Conservation (phyloP, 495 filamentous ascomycete genomes). For the Parachaetomium inaequale region DNA sequence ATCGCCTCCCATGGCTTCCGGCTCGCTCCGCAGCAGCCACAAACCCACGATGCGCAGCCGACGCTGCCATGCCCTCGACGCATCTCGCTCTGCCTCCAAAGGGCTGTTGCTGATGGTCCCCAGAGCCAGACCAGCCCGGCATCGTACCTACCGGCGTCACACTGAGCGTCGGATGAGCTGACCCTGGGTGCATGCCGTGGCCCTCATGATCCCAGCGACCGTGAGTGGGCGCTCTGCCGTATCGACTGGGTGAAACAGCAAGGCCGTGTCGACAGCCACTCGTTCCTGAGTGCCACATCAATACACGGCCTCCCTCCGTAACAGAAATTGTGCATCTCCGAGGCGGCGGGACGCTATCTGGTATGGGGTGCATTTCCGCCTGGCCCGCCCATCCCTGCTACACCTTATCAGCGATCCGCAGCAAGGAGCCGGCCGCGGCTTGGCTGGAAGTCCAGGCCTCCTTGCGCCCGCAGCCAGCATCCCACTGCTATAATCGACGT, state of each 20-base stretch:
- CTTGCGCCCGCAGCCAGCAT: background rate
- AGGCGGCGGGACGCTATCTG: constrained; percentile 7
- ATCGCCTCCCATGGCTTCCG: background rate
- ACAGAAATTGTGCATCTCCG: constrained; percentile 7
- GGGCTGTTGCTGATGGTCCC: background rate
- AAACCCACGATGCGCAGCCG: background rate
- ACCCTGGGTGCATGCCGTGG: too few relatives aligned
- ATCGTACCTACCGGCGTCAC: too few relatives aligned
- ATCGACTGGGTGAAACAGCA: background rate
- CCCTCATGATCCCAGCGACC: too few relatives aligned
- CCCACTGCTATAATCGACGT: background rate
- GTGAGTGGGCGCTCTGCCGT: too few relatives aligned
- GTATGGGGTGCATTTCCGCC: background rate
- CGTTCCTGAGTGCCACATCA: background rate
- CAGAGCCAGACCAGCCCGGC: too few relatives aligned
- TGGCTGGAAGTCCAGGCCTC: background rate
- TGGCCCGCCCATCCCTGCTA: background rate
- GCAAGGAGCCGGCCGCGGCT: background rate
- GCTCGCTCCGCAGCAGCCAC: background rate
- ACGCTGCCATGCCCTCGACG: background rate
- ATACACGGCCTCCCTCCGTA: background rate
- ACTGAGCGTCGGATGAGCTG: too few relatives aligned
- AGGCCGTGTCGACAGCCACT: background rate
- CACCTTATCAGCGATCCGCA: constrained; percentile 7
- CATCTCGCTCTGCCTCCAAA: background rate